Evolutionary conservation across 345 rosid species (phyloP), one percentile per base, ranked within the genome.

Genomic region (Rhizophora mangle): DNA sequence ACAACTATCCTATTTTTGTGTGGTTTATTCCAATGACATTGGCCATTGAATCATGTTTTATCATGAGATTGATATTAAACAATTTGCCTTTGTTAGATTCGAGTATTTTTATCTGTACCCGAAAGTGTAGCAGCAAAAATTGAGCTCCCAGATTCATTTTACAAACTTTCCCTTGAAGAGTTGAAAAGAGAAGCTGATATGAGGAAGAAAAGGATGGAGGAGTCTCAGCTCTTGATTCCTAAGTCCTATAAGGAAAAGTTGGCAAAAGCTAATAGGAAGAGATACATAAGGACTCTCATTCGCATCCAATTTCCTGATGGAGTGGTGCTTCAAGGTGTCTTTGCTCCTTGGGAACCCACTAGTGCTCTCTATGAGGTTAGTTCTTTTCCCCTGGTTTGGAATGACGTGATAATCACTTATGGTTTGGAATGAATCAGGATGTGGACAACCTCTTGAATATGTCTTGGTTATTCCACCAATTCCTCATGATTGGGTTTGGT

Each of bases 251-350:
- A 76, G 82, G 97, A 95, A 82, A 95, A 92, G 63, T 96, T 88
- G 77, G 93, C 91, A 20, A 84, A 95, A 85, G 96, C 93, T 20
- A 82, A 85, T 9, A 82, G 88, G 78, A 92, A 64, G 74, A 86
- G 79, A 73, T 90, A 95, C 73, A 75, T 63, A 70, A 86, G 85
- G 75, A 77, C 89, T 34, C 62, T 95, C 27, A 87, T 95, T 60
- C 91, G 96, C 51, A 64, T 92, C 54, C 99, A 95, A 74, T 95
- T 95, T 74, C 99, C 96, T 0, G 99, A 95, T 8, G 96, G 93
- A 13, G 91, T 90, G 72, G 95, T 92, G 62, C 93, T 95, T 71
- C 99, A 92, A 75, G 99, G 93, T 46, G 80, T 85, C 68, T 95
- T 95, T 77, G 84, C 88, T 63, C 97, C 99, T 60, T 86, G 90